Percentiles rank a stretch among this genome's conserved stretches.
phyloP scores from a whole-genome alignment of 2,329 filamentous ascomycete species.

The Colletotrichum limetticola region DNA sequence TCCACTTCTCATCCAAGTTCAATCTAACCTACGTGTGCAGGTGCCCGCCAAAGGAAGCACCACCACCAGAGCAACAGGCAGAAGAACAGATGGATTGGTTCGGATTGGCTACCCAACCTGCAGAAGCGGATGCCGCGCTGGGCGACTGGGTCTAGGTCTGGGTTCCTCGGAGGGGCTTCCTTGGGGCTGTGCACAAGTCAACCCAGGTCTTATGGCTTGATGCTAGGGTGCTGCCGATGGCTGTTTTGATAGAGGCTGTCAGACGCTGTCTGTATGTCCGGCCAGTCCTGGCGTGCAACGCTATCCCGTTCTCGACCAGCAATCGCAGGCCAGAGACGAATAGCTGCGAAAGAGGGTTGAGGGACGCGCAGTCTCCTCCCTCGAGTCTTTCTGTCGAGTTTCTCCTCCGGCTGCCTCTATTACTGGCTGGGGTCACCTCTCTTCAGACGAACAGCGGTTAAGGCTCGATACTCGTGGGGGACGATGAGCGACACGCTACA shows the following conservation, averaged over 20 bases:
- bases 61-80: slow-evolving; percentile 28
- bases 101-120: slow-evolving; percentile 26
- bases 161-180: slow-evolving; percentile 31
- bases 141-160: slow-evolving; percentile 12
- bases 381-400: neutral
- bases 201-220: slow-evolving; percentile 17
- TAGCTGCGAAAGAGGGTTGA: neutral
- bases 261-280: slow-evolving; percentile 8
- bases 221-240: slow-evolving; percentile 26
- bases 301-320: slow-evolving; percentile 31
- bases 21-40: slow-evolving; percentile 25
- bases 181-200: slow-evolving; percentile 34
- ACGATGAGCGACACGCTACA: slow-evolving; percentile 22
- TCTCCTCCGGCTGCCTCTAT: neutral
- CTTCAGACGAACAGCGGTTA: slow-evolving; percentile 33
- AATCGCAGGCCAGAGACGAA: slow-evolving; percentile 8
- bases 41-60: slow-evolving; percentile 21
- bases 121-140: slow-evolving; percentile 33
- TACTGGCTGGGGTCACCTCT: neutral
- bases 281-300: slow-evolving; percentile 25
- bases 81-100: slow-evolving; percentile 16
- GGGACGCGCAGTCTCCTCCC: neutral
- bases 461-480: neutral
- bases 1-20: slow-evolving; percentile 30
- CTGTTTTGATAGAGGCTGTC: slow-evolving; percentile 20